A percentile compares a stretch with the other conserved stretches of the same genome.
These are phyloP conservation scores for Pyricularia grisea DNA, from an alignment of 2,329 filamentous ascomycete genomes.

Conservation along the genomic window DNA sequence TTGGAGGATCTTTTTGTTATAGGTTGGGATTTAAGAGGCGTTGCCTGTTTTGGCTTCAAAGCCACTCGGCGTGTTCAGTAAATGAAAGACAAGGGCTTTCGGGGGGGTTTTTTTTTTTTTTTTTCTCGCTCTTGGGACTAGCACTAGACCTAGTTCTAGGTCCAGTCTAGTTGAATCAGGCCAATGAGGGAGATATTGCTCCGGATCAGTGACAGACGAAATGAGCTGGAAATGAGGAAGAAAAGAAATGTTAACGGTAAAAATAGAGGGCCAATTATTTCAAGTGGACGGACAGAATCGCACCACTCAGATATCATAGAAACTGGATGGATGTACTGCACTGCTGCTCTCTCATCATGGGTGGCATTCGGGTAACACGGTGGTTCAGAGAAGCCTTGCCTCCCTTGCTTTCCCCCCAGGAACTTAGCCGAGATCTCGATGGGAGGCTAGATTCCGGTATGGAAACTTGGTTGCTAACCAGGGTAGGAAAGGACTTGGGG, in stretches of 20 bases:
- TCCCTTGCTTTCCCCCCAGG: neutral
- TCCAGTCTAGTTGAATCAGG: no score
- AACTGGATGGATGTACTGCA: neutral
- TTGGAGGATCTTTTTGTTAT: neutral
- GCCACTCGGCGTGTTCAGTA: neutral
- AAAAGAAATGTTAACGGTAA: neutral
- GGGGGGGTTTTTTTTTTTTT: no score
- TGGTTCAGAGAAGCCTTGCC: neutral
- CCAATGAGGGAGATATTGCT: neutral
- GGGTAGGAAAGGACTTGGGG: neutral
- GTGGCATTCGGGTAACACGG: neutral
- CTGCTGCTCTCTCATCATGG: neutral
- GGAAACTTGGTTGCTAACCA: neutral
- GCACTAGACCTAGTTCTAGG: no score
- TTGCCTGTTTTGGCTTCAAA: neutral
- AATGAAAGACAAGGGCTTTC: neutral
- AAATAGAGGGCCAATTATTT: neutral
- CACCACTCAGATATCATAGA: neutral
- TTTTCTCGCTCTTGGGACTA: no score
- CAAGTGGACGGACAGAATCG: neutral
- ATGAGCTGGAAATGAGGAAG: neutral
- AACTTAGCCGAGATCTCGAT: neutral
- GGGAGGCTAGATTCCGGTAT: neutral
- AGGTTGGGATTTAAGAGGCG: neutral
- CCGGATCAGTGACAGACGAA: neutral